Percentiles rank a stretch among this genome's conserved stretches.
Evolutionary conservation across 176 grass and related monocot genomes (phyloP).

Genomic region (Triticum timopheevii): DNA sequence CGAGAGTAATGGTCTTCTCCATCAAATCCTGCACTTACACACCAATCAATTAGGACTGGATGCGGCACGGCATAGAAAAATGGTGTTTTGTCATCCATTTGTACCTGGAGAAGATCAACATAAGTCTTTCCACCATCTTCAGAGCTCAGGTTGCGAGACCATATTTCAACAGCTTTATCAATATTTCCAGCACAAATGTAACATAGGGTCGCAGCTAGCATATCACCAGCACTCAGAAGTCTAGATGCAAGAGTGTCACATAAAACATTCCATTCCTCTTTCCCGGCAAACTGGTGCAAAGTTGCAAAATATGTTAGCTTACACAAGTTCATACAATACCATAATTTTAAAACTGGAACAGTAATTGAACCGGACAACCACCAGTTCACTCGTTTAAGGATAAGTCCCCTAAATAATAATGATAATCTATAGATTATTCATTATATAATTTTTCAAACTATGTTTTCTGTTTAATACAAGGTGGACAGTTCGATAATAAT

Average conservation of each 20-base stretch:
- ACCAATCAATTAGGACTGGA: conserved; percentile 21
- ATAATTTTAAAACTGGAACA: neutral
- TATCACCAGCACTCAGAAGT: conserved; percentile 72
- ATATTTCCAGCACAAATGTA: conserved; percentile 99
- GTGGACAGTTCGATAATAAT: neutral
- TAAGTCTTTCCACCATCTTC: conserved; percentile 80
- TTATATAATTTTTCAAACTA: neutral
- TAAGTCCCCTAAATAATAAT: too few relatives aligned
- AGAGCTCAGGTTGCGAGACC: conserved; percentile 81
- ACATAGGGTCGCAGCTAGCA: conserved; percentile 83
- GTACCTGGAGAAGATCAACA: conserved; percentile 98
- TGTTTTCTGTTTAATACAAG: neutral
- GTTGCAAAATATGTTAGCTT: conserved; percentile 29
- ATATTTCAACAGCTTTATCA: conserved; percentile 97
- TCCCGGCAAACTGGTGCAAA: conserved; percentile 68
- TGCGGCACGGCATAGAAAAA: conserved; percentile 17
- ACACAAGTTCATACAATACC: conserved; percentile 6
- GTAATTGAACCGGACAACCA: neutral
- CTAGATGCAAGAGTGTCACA: conserved; percentile 86
- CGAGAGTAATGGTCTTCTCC: conserved; percentile 95
- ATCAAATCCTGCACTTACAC: conserved; percentile 85
- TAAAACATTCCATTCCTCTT: conserved; percentile 88
- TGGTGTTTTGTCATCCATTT: conserved; percentile 18
- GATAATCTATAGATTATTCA: too few relatives aligned
- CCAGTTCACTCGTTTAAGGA: too few relatives aligned